phyloP scores from a whole-genome alignment of 306 rosid species.

The Vachellia pachyceras region DNA sequence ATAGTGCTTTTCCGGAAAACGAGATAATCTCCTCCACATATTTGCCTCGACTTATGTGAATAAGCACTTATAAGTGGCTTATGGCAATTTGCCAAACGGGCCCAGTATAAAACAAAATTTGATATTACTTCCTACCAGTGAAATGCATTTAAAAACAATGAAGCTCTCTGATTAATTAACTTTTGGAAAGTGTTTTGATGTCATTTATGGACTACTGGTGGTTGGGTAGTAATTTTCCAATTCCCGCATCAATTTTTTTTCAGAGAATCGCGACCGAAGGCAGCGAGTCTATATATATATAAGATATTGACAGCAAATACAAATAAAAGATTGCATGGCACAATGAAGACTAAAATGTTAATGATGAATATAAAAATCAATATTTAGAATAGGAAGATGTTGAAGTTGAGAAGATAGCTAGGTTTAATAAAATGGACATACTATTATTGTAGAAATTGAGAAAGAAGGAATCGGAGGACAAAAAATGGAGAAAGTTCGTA shows the following conservation, averaged over 20 bases:
- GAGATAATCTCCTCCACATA: no score
- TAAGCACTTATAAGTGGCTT: no score
- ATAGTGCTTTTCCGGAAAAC: no score
- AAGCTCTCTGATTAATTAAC: neutral
- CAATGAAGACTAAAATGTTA: neutral
- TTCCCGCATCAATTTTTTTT: neutral
- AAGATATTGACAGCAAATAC: neutral
- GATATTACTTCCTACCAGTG: neutral
- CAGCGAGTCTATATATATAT: neutral
- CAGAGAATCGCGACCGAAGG: no score
- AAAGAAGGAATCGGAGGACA: neutral
- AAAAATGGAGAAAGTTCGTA: conserved; percentile 49
- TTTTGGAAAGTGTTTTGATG: no score
- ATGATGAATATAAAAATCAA: neutral
- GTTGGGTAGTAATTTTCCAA: neutral
- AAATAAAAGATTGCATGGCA: neutral
- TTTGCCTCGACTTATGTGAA: no score
- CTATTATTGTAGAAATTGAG: no score
- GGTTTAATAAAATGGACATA: no score
- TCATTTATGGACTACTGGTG: no score
- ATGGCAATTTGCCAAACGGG: no score
- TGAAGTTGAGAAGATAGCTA: no score
- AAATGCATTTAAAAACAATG: neutral
- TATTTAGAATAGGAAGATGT: neutral
- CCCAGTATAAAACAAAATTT: neutral